A percentile compares a stretch with the other conserved stretches of the same genome.
Evolutionary conservation across 306 rosid genomes (phyloP).

Genomic region (Bauhinia variegata): DNA sequence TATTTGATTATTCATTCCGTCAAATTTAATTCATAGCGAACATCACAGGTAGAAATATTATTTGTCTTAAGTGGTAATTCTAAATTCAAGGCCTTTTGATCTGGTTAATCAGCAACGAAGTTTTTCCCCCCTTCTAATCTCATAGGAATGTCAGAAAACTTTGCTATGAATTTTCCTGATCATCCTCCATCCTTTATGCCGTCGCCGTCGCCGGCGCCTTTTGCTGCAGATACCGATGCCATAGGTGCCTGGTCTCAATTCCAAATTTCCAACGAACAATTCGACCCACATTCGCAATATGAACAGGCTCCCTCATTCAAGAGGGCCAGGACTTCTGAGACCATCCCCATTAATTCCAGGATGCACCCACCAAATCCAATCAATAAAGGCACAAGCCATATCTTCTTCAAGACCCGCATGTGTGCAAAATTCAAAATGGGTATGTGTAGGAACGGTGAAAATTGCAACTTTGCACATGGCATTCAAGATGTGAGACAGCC

Average conservation of each 20-base stretch:
- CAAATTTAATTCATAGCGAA: slow-evolving; percentile 30
- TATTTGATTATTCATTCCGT: slow-evolving; percentile 28
- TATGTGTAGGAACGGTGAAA: slow-evolving; percentile 76
- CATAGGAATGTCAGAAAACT: slow-evolving; percentile 15
- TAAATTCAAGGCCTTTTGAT: too few relatives aligned
- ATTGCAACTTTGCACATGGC: slow-evolving; percentile 96
- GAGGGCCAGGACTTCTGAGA: slow-evolving; percentile 67
- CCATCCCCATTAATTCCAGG: slow-evolving; percentile 40
- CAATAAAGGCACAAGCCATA: slow-evolving; percentile 62
- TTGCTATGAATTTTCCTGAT: slow-evolving; percentile 62
- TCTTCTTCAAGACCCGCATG: slow-evolving; percentile 89
- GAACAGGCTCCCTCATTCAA: slow-evolving; percentile 54
- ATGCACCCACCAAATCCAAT: slow-evolving; percentile 41
- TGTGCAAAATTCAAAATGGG: slow-evolving; percentile 78
- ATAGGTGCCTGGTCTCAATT: slow-evolving; percentile 62
- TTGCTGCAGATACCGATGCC: slow-evolving; percentile 53
- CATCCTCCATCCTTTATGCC: slow-evolving; percentile 44
- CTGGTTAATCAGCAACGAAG: too few relatives aligned
- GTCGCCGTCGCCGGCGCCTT: slow-evolving; percentile 48
- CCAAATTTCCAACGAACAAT: slow-evolving; percentile 45
- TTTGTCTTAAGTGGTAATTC: too few relatives aligned
- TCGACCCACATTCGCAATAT: slow-evolving; percentile 49
- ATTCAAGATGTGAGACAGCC: slow-evolving; percentile 81
- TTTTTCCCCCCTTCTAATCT: too few relatives aligned
- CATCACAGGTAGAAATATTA: too few relatives aligned